These are phyloP conservation scores for Penicillium freii DNA, from an alignment of 2,329 filamentous ascomycete species.

Conservation along the genomic window DNA sequence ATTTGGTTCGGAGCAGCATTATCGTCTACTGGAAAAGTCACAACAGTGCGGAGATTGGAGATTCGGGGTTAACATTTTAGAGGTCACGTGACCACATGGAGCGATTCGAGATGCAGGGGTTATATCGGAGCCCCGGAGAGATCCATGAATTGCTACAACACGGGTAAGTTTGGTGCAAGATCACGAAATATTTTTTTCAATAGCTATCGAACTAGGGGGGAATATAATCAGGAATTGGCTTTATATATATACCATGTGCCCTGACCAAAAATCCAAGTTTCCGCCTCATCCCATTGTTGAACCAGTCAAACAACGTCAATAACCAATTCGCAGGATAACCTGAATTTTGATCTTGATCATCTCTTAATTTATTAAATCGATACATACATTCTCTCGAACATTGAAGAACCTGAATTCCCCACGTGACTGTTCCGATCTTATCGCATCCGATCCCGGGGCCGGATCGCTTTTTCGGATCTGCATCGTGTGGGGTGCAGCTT, in stretches of 20 bases:
- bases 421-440: constrained; percentile 5
- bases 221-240: neutral
- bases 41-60: constrained; percentile 6
- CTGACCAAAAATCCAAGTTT: neutral
- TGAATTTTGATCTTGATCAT: neutral
- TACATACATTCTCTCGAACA: neutral
- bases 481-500: neutral
- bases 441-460: constrained; percentile 4
- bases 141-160: neutral
- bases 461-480: constrained; percentile 6
- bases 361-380: no score
- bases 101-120: neutral
- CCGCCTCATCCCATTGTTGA: neutral
- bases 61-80: neutral
- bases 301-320: no score
- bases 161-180: neutral
- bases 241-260: neutral
- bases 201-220: neutral
- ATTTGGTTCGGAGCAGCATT: constrained; percentile 18
- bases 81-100: neutral
- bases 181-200: neutral
- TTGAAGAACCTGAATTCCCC: neutral
- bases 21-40: neutral
- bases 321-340: neutral
- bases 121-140: neutral